A percentile compares a stretch with the other conserved stretches of the same genome.
Conservation (phyloP, 1,139 yeast species). For the Magnusiomyces magnusii region DNA sequence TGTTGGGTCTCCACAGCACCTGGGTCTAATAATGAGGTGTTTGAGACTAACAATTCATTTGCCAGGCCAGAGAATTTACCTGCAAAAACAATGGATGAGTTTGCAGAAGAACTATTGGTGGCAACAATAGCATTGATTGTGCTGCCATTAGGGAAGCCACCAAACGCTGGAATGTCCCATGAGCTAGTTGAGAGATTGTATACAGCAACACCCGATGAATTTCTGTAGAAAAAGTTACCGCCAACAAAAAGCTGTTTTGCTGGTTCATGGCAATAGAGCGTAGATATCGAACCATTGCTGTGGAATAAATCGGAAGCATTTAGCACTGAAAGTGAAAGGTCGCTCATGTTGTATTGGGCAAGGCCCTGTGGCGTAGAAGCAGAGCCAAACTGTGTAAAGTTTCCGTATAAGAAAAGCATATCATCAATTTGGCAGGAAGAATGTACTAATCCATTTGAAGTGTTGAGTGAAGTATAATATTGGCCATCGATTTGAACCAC, state of each 20-base stretch:
- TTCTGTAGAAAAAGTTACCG: constrained; percentile 57
- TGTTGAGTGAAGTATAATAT: constrained; percentile 4
- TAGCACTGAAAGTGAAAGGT: constrained; percentile 32
- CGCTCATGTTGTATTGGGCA: constrained; percentile 46
- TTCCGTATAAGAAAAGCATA: constrained; percentile 41
- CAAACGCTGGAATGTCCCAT: constrained; percentile 53
- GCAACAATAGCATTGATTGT: constrained; percentile 57
- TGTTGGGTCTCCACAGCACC: constrained; percentile 53
- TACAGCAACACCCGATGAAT: constrained; percentile 55
- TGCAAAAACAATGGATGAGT: constrained; percentile 59
- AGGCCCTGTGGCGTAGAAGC: constrained; percentile 43
- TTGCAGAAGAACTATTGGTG: constrained; percentile 14
- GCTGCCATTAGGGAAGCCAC: constrained; percentile 64
- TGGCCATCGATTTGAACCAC: constrained; percentile 22
- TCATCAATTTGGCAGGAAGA: constrained; percentile 37
- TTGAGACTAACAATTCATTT: constrained; percentile 35
- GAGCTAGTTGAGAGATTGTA: constrained; percentile 47
- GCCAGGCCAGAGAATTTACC: constrained; percentile 67
- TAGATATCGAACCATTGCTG: constrained; percentile 38
- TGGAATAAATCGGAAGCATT: background rate
- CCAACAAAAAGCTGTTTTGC: constrained; percentile 62
- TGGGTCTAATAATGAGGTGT: constrained; percentile 33
- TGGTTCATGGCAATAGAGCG: constrained; percentile 45
- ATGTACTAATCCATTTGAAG: constrained; percentile 29
- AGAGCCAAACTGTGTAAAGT: constrained; percentile 32